These are phyloP conservation scores for Kandelia obovata DNA, from an alignment of 345 rosid species.

Conservation along the genomic window DNA sequence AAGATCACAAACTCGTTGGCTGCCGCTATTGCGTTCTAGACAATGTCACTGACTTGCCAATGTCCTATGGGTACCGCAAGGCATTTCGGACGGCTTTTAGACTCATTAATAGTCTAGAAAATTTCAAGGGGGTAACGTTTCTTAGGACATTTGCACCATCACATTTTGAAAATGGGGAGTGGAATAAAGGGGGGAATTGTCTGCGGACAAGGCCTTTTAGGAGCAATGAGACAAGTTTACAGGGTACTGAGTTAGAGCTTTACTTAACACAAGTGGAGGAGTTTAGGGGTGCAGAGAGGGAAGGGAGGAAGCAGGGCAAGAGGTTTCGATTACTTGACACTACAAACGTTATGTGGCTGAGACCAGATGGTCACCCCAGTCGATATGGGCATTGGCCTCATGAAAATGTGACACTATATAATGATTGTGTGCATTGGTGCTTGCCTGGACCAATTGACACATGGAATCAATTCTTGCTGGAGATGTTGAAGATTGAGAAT, in stretches of 20 bases:
- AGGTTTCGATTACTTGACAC: slow-evolving; percentile 58
- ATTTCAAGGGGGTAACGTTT: slow-evolving; percentile 55
- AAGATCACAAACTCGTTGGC: slow-evolving; percentile 39
- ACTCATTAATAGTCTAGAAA: slow-evolving; percentile 47
- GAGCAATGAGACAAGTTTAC: slow-evolving; percentile 51
- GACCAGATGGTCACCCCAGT: slow-evolving; percentile 90
- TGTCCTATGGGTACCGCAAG: slow-evolving; percentile 59
- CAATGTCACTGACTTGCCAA: slow-evolving; percentile 51
- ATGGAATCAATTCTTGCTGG: slow-evolving; percentile 72
- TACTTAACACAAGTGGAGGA: slow-evolving; percentile 76
- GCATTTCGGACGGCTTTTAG: slow-evolving; percentile 66
- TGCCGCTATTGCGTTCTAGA: slow-evolving; percentile 57
- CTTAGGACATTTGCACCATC: slow-evolving; percentile 70
- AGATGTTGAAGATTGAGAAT: slow-evolving; percentile 78
- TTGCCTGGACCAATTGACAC: slow-evolving; percentile 85
- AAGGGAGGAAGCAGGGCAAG: slow-evolving; percentile 51
- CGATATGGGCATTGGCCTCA: slow-evolving; percentile 57
- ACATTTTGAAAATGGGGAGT: slow-evolving; percentile 73
- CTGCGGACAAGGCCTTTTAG: slow-evolving; percentile 47
- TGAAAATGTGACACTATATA: slow-evolving; percentile 66
- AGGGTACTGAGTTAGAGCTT: slow-evolving; percentile 44
- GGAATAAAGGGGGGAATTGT: slow-evolving; percentile 86
- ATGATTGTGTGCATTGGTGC: slow-evolving; percentile 96
- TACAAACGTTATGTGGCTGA: slow-evolving; percentile 50
- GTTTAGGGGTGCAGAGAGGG: slow-evolving; percentile 47